Evolutionary conservation across 2,329 filamentous ascomycete species (phyloP), one percentile per base, ranked within the genome.

Genomic region (Zalaria sp.): DNA sequence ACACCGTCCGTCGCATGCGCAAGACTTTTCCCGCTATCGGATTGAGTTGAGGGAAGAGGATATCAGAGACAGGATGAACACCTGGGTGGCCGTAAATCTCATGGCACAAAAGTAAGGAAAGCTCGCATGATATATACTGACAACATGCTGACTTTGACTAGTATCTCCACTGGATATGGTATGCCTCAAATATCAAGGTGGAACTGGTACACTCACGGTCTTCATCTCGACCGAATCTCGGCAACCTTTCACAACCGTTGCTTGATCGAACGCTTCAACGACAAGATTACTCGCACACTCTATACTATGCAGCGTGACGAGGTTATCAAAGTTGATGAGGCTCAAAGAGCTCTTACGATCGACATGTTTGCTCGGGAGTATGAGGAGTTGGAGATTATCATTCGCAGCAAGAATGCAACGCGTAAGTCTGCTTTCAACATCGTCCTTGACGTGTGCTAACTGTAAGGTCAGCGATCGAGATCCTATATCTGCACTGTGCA

Each of bases 61-160:
- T 52, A 73, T 88, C 44, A 75, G 82, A 49, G 83, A 91, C 54
- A 73, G 84, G 32, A 75, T 88, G 35, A 77, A 77, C 39, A 89
- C 83, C 1, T 91, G 83, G 83, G 83, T 83, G 1, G 81, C 85
- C 3, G 86, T 83, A 65, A 91, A 91, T 55, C 82, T 89, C 48
- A 83, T 88, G 29, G 79, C 83, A 25, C 83, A 89, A 51, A 73
- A 74, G 72, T 75, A 64, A 49, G 63, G 51, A n/a, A 32, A 32
- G 29, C 29, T 32, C 18, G 18, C 18, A 18, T 18, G 18, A 18
- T 25, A 25, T 7, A 27, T 27, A 7, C 7, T 27, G 36, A 25
- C 25, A 8, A 6, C 28, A 26, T 39, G 27, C 48, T 44, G 49
- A 52, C 5, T 27, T 47, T 48, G 25, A 49, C 42, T 43, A 79